phyloP scores from a whole-genome alignment of 1,284 basidiomycete species.

The Fomitopsis palustris region DNA sequence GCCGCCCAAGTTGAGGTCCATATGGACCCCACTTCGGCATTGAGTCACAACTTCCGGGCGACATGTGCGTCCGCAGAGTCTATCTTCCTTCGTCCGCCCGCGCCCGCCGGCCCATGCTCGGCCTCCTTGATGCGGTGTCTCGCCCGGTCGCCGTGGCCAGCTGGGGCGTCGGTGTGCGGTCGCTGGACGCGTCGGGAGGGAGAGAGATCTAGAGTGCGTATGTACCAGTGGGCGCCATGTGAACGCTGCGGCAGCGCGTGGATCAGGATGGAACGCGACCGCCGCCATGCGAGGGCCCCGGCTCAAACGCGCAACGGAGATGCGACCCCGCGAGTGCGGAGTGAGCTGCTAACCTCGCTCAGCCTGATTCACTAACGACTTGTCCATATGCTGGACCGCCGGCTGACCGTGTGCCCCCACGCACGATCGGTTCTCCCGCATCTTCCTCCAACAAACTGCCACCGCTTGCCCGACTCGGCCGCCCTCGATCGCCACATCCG shows the following conservation, averaged over 20 bases:
- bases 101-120: not conserved
- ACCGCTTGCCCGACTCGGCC: not conserved
- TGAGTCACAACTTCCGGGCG: constrained; percentile 6
- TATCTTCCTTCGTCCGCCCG: constrained; percentile 1
- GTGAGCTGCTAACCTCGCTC: no score
- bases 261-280: not conserved
- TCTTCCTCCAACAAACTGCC: not conserved
- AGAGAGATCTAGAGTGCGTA: no score
- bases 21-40: constrained; percentile 10
- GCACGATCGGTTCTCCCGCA: constrained; percentile 1
- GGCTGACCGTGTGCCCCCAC: not conserved
- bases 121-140: not conserved
- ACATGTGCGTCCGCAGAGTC: constrained; percentile 6
- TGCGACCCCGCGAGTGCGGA: not conserved
- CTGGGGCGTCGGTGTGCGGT: no score
- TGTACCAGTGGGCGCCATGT: not conserved
- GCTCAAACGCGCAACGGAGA: not conserved
- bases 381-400: constrained; percentile 2
- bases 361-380: not conserved
- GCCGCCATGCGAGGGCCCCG: not conserved
- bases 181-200: no score
- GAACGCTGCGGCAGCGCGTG: not conserved
- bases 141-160: not conserved
- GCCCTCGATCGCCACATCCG: not conserved
- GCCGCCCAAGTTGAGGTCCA: constrained; percentile 8